A percentile compares a stretch with the other conserved stretches of the same genome.
phyloP scores from a whole-genome alignment of 176 grass and related monocot genomes.

The Hordeum vulgare region MorexV3_pseudomolecules_assembly NC_058523.1:549696443-549696942 shows the following conservation, averaged over 20 bases:
- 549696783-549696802: background rate
- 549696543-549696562: background rate
- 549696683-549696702: background rate
- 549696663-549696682: background rate
- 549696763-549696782: background rate
- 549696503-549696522: background rate
- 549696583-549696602: background rate
- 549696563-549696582: background rate
- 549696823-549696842: background rate
- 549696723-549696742: background rate
- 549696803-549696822: background rate
- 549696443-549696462: background rate
- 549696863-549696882: background rate
- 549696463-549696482: conserved; percentile 8
- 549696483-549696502: conserved; percentile 3
- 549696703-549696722: background rate
- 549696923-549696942: background rate
- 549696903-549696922: background rate
- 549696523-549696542: background rate
- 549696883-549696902: background rate
- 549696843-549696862: background rate
- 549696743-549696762: conserved; percentile 24
- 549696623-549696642: background rate
- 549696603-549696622: background rate
- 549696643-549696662: background rate